phyloP scores from a whole-genome alignment of 495 filamentous ascomycete genomes.

The Penicillium atrosanguineum region DNA sequence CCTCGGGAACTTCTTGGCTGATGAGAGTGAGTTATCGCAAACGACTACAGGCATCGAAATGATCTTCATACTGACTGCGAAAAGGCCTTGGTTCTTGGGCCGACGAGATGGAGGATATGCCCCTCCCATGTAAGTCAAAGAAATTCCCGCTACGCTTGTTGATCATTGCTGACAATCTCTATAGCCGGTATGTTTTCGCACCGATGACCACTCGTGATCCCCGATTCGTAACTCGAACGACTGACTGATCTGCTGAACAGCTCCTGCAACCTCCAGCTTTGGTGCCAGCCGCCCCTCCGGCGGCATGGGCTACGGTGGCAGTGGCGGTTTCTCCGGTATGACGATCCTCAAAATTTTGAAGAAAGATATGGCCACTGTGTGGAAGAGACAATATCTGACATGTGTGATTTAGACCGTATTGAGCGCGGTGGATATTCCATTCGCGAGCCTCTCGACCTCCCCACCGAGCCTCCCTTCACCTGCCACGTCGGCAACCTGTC shows the following conservation, averaged over 20 bases:
- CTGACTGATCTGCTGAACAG: constrained; percentile 22
- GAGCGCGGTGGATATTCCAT: constrained; percentile 57
- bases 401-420: constrained; percentile 31
- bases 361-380: neutral
- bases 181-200: constrained; percentile 39
- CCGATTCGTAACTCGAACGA: neutral
- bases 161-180: constrained; percentile 18
- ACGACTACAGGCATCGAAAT: constrained; percentile 5
- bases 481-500: constrained; percentile 95
- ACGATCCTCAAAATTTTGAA: neutral
- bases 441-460: constrained; percentile 81
- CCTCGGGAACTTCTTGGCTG: constrained; percentile 84
- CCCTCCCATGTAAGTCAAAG: constrained; percentile 61
- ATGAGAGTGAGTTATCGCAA: constrained; percentile 64
- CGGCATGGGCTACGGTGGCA: constrained; percentile 42
- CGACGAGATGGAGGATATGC: constrained; percentile 92
- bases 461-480: constrained; percentile 88
- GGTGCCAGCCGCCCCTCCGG: constrained; percentile 42
- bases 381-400: constrained; percentile 14
- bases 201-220: neutral
- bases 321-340: constrained; percentile 5
- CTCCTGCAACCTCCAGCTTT: constrained; percentile 37
- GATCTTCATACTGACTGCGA: constrained; percentile 33
- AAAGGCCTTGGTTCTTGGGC: constrained; percentile 92
- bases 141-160: constrained; percentile 11